Evolutionary conservation across 1,139 yeast genomes (phyloP), one percentile per base, ranked within the genome.

Genomic region (Hanseniaspora uvarum): DNA sequence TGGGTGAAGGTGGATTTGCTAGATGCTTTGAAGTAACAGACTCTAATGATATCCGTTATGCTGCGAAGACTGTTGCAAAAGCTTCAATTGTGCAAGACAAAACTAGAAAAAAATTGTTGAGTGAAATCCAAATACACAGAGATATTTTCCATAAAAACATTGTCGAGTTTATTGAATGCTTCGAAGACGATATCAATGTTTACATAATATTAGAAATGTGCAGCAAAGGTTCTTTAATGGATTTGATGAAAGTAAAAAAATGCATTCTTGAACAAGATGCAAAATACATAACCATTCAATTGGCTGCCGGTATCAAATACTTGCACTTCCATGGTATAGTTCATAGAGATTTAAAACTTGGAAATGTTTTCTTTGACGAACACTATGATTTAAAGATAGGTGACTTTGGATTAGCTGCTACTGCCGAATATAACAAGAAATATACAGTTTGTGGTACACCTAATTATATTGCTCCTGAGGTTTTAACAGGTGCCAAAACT

Each of bases 1-100:
- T 94, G 39, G 99, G 99, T 33, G 98, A 88, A 72, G 99, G 99
- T 56, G 99, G 99, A 0, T 94, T 94, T 73, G 99, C 98, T 19
- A 81, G 98, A 66, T 94, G 98, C 68, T 94, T 94, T 71, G 96
- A 92, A 68, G 94, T 94, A 76, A 86, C 85, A 66, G 95, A 87
- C 67, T 83, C 89, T 58, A 74, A 78, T 58, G 97, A 97, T 38
- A 80, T 81, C 64, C 78, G 87, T 3, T 92, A 76, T 70, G 99
- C 98, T 30, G 99, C 99, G 36, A 94, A 94, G 65, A 94, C 98
- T 0, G 95, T 94, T 45, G 98, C 99, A 52, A 94, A 92, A 70
- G 89, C 89, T 1, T 87, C 96, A 18, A 83, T 94, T 60, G 85
- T 83, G 62, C 83, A 86, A 59, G 95, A 86, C 63, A 92, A 92